Evolutionary conservation across 495 filamentous ascomycete genomes (phyloP), one percentile per base, ranked within the genome.

Genomic region (Clohesyomyces aquaticus): DNA sequence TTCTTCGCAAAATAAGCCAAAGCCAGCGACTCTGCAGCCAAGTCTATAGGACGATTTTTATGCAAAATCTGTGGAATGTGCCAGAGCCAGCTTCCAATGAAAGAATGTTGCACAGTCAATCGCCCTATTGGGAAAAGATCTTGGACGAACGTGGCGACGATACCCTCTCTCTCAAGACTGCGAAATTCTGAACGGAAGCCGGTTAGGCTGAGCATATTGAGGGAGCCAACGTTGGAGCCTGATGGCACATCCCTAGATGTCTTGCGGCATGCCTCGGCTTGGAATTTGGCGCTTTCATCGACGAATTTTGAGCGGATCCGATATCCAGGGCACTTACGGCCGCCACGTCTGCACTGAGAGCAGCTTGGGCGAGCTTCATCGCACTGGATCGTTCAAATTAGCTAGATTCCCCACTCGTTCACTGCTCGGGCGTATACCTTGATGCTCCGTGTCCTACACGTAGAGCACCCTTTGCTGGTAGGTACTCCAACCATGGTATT

Each of bases 1-100:
- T 9, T 28, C 23, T 28, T 22, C 18, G 19, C 49, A 28, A 6
- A 52, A 28, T 52, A 52, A 4, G 23, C 49, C 49, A 52, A 23
- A 25, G 49, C 49, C 19, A 52, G 49, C 4, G 49, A 52, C 18
- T 25, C 19, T 22, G 49, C 49, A 18, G 49, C 49, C 4, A 22
- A 28, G 23, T 52, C 49, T 18, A 52, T 22, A 25, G 23, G 19
- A 25, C 28, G 4, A 52, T 18, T 52, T 8, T 22, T 11, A 10
- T 52, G 25, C 22, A 55, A 42, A 42, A 38, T 14, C 29, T 38
- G 11, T 4, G 53, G 53, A 8, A 55, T 21, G 22, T 42, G 53
- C 53, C 53, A 55, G 53, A 55, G 53, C 53, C 53, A 55, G 29
- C 53, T 55, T 42, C 53, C 53, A 29, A 55, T 41, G 22, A 55